Evolutionary conservation across 345 rosid genomes (phyloP), one percentile per base, ranked within the genome.

Genomic region (Garcia nutans): DNA sequence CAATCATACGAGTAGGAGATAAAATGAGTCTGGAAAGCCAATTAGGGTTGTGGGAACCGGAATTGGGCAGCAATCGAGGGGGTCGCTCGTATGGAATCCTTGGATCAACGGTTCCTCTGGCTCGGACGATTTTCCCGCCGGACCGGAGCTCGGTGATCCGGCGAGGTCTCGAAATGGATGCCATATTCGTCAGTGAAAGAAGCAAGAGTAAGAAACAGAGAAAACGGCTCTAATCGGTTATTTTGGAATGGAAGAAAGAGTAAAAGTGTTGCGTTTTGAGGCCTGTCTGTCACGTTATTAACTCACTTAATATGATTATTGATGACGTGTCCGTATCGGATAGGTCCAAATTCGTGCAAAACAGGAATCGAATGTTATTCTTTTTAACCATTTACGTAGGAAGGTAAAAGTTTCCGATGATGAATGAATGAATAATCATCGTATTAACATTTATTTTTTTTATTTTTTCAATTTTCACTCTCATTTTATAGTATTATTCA

Each of bases 11-110:
- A 70, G 99, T 89, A 3, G 97, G 98, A 33, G 89, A 87, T 52
- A 81, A 81, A 78, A 94, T 76, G 79, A 87, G 86, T 74, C 84
- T 88, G 73, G 98, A 89, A 72, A 95, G 84, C 99, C 99, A 95
- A 84, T 85, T 93, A 86, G 94, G 96, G 92, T 85, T 88, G 79
- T 83, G 82, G 22, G 75, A 77, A 58, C 59, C 81, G 23, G 83
- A 66, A 75, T 62, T 80, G 74, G 79, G 68, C 7, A 59, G 75
- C 15, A 71, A 41, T 6, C 31, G 74, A 47, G 72, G 31, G 22
- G 71, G 90, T 1, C 99, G 90, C 70, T 90, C 96, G 72, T 93
- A 95, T 12, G 99, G 99, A 63, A 89, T 86, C 54, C 74, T 65
- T 57, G 74, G n/a, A 28, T 66, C 75, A 37, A 81, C 65, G 66